These are phyloP conservation scores for Torrubiellomyces zombiae DNA, from an alignment of 2,329 filamentous ascomycete genomes.

Conservation along the genomic window DNA sequence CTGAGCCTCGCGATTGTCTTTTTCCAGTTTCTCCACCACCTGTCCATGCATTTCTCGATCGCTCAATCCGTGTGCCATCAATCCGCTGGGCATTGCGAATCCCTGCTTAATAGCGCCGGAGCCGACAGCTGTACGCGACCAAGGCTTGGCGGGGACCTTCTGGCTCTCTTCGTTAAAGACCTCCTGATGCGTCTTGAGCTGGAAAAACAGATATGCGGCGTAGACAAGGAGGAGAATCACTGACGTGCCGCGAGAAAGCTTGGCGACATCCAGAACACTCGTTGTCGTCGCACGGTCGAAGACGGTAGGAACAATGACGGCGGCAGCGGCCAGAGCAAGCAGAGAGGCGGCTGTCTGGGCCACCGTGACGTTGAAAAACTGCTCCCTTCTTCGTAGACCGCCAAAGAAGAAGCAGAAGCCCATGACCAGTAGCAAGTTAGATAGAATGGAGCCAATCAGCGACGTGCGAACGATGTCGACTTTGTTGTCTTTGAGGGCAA, in stretches of 20 bases:
- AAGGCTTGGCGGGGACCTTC: constrained; percentile 51
- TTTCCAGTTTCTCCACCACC: constrained; percentile 27
- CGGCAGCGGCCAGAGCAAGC: constrained; percentile 61
- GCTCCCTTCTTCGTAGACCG: constrained; percentile 60
- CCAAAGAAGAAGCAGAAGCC: constrained; percentile 89
- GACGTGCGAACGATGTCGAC: constrained; percentile 84
- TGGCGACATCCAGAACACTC: constrained; percentile 32
- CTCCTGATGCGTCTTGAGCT: constrained; percentile 66
- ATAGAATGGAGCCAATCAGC: constrained; percentile 78
- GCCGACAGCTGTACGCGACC: constrained; percentile 14
- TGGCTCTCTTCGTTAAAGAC: constrained; percentile 69
- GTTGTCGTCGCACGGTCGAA: constrained; percentile 43
- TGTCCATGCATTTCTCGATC: constrained; percentile 21
- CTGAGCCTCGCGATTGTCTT: constrained; percentile 18
- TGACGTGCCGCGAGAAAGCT: constrained; percentile 54
- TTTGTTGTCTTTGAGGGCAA: constrained; percentile 58
- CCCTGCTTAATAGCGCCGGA: constrained; percentile 21
- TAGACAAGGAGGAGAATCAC: constrained; percentile 78
- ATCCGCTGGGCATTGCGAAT: constrained; percentile 20
- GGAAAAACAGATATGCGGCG: constrained; percentile 71
- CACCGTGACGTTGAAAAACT: constrained; percentile 83
- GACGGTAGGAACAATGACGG: constrained; percentile 78
- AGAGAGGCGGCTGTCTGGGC: constrained; percentile 78
- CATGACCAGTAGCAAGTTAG: constrained; percentile 75
- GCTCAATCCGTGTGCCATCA: constrained; percentile 19